Conservation (phyloP, 345 rosid genomes). For the Camelina laxa region DNA sequence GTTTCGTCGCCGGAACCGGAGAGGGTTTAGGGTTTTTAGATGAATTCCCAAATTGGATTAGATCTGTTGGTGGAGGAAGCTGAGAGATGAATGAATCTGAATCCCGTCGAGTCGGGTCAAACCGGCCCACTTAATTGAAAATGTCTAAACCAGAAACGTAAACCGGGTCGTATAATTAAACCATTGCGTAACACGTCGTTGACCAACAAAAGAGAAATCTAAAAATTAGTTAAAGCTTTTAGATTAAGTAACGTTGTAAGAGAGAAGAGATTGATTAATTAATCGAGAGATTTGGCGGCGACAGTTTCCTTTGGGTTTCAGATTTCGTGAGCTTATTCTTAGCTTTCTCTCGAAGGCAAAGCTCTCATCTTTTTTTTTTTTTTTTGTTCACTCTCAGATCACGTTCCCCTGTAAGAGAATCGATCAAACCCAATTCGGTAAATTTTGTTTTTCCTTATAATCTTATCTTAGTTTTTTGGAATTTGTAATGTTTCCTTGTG, state of each 20-base stretch:
- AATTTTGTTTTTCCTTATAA: slow-evolving; percentile 2
- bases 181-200: slow-evolving; percentile 33
- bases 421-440: slow-evolving; percentile 36
- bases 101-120: neutral
- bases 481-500: slow-evolving; percentile 19
- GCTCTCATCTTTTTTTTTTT: slow-evolving; percentile 28
- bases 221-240: neutral
- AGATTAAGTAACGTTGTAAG: no score
- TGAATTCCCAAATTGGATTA: slow-evolving; percentile 11
- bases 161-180: slow-evolving; percentile 18
- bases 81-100: slow-evolving; percentile 7
- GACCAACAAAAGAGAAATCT: slow-evolving; percentile 16
- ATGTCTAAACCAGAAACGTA: neutral
- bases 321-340: slow-evolving; percentile 41
- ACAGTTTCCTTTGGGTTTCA: slow-evolving; percentile 40
- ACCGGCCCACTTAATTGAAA: neutral
- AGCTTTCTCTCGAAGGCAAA: slow-evolving; percentile 43
- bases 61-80: slow-evolving; percentile 22
- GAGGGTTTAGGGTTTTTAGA: slow-evolving; percentile 35
- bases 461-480: slow-evolving; percentile 16
- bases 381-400: slow-evolving; percentile 18
- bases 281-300: slow-evolving; percentile 41
- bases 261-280: neutral
- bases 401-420: slow-evolving; percentile 44
- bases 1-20: slow-evolving; percentile 30